Conservation (phyloP, 805 yeast species). For the Diddensiella santjacobensis region DNA sequence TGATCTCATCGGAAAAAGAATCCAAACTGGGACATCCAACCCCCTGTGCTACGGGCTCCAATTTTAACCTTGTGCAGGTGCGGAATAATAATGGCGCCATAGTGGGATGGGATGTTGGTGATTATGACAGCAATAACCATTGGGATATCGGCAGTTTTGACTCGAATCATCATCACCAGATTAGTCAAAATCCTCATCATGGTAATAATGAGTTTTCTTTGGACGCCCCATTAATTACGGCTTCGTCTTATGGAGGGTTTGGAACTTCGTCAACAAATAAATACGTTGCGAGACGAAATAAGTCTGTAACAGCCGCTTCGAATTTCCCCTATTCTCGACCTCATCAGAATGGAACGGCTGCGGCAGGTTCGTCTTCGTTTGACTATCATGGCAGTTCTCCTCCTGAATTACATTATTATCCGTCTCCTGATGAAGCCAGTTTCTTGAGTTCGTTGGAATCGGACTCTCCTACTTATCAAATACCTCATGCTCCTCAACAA, state of each 20-base stretch:
- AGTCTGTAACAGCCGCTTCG: background rate
- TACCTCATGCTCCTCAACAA: background rate
- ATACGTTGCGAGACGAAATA: constrained; percentile 8
- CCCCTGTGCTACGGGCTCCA: constrained; percentile 24
- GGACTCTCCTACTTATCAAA: background rate
- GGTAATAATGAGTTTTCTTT: too few species aligned
- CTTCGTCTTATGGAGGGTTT: too few species aligned
- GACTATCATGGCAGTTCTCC: background rate
- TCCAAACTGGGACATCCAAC: constrained; percentile 12
- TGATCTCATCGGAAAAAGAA: background rate
- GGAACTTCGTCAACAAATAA: too few species aligned
- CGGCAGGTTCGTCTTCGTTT: background rate
- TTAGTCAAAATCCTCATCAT: too few species aligned
- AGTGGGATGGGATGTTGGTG: constrained; percentile 22
- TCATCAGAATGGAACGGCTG: background rate
- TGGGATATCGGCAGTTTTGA: background rate
- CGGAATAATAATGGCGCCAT: constrained; percentile 17
- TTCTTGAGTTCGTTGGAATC: background rate
- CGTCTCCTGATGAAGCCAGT: background rate
- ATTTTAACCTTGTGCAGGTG: constrained; percentile 19
- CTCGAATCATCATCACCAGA: too few species aligned
- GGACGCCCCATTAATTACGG: too few species aligned
- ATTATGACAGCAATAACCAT: background rate
- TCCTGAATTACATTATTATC: background rate
- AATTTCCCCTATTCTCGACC: background rate